These are phyloP conservation scores for Cotoneaster glaucophyllus DNA, from an alignment of 306 rosid species.

Conservation along the genomic window DNA sequence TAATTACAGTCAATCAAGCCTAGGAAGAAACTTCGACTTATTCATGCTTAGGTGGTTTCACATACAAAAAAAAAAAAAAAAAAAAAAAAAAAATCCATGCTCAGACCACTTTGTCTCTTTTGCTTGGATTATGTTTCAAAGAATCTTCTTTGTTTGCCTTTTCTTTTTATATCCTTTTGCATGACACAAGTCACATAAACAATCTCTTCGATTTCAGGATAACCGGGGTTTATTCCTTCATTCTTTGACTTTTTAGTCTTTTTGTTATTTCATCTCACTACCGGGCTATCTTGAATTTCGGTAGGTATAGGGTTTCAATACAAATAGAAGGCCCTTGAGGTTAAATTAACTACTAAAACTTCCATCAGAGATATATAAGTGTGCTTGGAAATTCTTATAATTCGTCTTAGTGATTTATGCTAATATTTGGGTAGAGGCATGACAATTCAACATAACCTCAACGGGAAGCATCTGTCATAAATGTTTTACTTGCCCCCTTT, in stretches of 20 bases:
- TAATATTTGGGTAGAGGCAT: neutral
- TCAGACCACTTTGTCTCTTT: neutral
- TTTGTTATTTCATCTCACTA: neutral
- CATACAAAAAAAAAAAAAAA: no score
- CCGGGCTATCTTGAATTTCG: neutral
- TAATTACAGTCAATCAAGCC: neutral
- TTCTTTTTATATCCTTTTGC: neutral
- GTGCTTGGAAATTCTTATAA: neutral
- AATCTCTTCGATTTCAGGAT: neutral
- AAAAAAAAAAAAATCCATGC: no score
- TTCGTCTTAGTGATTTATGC: neutral
- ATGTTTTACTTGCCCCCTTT: neutral
- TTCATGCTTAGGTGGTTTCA: neutral
- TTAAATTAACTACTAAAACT: neutral
- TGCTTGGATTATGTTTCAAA: neutral
- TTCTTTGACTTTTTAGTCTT: neutral
- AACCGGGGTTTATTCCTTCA: neutral
- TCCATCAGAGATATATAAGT: neutral
- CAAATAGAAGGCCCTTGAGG: neutral
- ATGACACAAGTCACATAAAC: neutral
- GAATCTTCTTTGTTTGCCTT: neutral
- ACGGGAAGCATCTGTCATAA: neutral
- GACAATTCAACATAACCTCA: neutral
- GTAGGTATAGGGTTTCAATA: neutral
- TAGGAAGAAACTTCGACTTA: neutral